Evolutionary conservation across 371 early-diverging fungal genomes (phyloP), one percentile per base, ranked within the genome.

Genomic region (Blakeslea trispora): DNA sequence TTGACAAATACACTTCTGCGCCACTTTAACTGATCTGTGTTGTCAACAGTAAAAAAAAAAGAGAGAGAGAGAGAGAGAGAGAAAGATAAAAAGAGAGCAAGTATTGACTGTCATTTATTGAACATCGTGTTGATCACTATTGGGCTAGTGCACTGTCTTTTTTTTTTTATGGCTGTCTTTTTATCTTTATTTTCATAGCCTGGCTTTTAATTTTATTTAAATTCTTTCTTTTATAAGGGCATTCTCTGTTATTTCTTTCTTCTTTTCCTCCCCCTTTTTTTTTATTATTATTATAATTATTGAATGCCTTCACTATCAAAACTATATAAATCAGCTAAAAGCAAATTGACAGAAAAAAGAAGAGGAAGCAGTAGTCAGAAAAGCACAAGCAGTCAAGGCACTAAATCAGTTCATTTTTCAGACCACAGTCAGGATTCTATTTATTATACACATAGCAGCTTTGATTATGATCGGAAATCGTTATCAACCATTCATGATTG

Each of bases 391-490:
- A 41, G 46, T 24, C 23, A 37, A 23, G 49, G 34, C 8, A 37
- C 46, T 6, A 66, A 66, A 50, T 55, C 57, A 11, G 66, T 66
- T n/a, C 53, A 61, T 34, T 66, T 66, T 42, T 54, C 53, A 22
- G 43, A 48, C 5, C 13, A 40, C 5, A 45, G 45, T 2, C 37
- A 37, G 1, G 61, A 54, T 19, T 45, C 58, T n/a, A 45, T 64
- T 11, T 61, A 57, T 50, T 61, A 61, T 32, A 66, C 66, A 24
- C 57, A 61, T 34, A 66, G 66, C 17, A 61, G 61, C 24, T 13
- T 53, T 24, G 66, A 66, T 17, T 66, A 66, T 22, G 66, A 66
- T 48, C 52, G 66, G 57, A 50, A 34, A 32, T 66, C 66, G 0
- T 45, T 53, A 13, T 37, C 57, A n/a, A 39, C 52, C 32, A 23